These are phyloP conservation scores for Saccharomycopsis fermentans DNA, from an alignment of 805 yeast species.

Conservation along the genomic window DNA sequence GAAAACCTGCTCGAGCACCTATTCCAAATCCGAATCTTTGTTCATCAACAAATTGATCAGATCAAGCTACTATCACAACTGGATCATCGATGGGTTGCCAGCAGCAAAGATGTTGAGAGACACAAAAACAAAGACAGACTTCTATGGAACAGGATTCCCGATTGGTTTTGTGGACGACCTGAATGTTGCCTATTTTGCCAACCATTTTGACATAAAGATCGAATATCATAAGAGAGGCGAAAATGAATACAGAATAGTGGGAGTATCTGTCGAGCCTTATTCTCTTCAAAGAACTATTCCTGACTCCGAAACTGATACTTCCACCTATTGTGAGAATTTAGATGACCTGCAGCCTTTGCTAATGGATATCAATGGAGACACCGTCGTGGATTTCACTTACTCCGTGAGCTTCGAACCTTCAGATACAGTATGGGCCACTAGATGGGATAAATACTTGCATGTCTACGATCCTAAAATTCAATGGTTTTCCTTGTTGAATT, in stretches of 20 bases:
- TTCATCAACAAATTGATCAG: slow-evolving; percentile 73
- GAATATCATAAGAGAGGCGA: slow-evolving; percentile 75
- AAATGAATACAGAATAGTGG: slow-evolving; percentile 76
- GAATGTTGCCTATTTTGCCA: slow-evolving; percentile 51
- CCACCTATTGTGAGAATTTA: not conserved
- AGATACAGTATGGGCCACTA: slow-evolving; percentile 85
- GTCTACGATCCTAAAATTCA: slow-evolving; percentile 89
- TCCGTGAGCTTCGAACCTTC: slow-evolving; percentile 66
- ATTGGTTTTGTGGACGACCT: slow-evolving; percentile 59
- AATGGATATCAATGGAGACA: slow-evolving; percentile 40
- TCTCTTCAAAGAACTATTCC: slow-evolving; percentile 32
- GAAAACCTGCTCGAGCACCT: slow-evolving; percentile 48
- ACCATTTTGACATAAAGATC: slow-evolving; percentile 69
- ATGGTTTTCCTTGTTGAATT: slow-evolving; percentile 88
- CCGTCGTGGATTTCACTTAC: slow-evolving; percentile 71
- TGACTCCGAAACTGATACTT: not conserved
- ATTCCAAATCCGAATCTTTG: slow-evolving; percentile 54
- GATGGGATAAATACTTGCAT: slow-evolving; percentile 96
- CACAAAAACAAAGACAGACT: slow-evolving; percentile 45
- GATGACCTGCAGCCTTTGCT: slow-evolving; percentile 28
- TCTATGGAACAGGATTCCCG: slow-evolving; percentile 74
- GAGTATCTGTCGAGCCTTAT: slow-evolving; percentile 66
- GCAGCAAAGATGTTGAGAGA: slow-evolving; percentile 62
- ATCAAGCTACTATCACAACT: slow-evolving; percentile 79
- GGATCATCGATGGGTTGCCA: slow-evolving; percentile 94